Percentiles rank a stretch among this genome's conserved stretches.
Conservation (phyloP, 2,329 filamentous ascomycete species). For the Alternaria alternata region DNA sequence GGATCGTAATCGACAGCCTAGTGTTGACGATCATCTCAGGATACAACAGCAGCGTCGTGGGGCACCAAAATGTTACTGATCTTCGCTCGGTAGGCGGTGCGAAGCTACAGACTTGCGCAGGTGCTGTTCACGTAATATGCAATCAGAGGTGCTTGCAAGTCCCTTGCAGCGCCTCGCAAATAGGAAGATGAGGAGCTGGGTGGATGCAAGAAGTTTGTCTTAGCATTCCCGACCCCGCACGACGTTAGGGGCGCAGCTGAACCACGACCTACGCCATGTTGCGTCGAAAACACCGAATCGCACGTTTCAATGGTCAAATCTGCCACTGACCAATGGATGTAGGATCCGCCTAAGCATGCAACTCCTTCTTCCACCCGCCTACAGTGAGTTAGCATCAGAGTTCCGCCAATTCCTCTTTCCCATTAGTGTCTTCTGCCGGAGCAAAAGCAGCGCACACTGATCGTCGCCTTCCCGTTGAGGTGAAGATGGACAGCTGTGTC, state of each 20-base stretch:
- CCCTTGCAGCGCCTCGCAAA: not conserved
- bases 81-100: not conserved
- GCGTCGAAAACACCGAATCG: not conserved
- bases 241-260: conserved; percentile 2
- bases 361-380: not conserved
- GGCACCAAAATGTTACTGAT: not conserved
- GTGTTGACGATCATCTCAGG: not conserved
- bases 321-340: not conserved
- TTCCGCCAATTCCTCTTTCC: not conserved
- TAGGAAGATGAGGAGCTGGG: not conserved
- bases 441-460: conserved; percentile 8
- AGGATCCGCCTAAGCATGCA: not conserved
- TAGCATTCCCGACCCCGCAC: conserved; percentile 4
- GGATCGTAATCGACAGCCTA: conserved; percentile 2
- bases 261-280: not conserved
- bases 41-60: conserved; percentile 1
- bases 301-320: not conserved
- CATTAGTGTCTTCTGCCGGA: not conserved
- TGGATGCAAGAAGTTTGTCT: not conserved
- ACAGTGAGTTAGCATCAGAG: not conserved
- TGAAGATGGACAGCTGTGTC: conserved; percentile 6
- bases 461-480: conserved; percentile 8
- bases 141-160: not conserved
- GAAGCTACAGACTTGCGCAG: not conserved
- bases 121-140: not conserved